Evolutionary conservation across 257 asterid genomes (phyloP).

Genomic region (Rauvolfia tetraphylla): DNA sequence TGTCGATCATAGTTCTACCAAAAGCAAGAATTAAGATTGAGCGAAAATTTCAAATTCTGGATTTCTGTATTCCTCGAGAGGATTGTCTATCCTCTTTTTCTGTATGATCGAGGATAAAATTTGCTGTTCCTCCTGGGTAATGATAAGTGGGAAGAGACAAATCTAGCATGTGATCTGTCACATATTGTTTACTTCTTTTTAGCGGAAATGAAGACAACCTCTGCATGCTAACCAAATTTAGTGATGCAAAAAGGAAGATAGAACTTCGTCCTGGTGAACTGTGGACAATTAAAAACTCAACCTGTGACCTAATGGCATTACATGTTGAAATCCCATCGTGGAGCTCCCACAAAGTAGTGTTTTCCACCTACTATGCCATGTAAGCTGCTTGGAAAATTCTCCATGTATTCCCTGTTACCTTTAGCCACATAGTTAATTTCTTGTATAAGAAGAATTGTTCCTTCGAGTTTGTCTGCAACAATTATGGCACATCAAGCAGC

Average conservation of each 20-base stretch:
- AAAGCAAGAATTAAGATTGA: background rate
- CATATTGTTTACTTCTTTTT: constrained; percentile 5
- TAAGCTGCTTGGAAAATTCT: constrained; percentile 10
- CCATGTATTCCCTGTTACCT: background rate
- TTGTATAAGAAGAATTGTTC: constrained; percentile 22
- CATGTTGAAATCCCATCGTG: constrained; percentile 27
- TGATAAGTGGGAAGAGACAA: constrained; percentile 17
- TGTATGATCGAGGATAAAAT: constrained; percentile 4
- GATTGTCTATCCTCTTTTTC: background rate
- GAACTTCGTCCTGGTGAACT: background rate
- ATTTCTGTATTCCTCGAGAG: constrained; percentile 1
- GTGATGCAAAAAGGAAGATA: constrained; percentile 21
- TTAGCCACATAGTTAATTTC: constrained; percentile 17
- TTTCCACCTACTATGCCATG: constrained; percentile 30
- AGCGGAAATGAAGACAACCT: constrained; percentile 1
- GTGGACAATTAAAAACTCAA: constrained; percentile 11
- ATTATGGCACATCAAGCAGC: constrained; percentile 15
- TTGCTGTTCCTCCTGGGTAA: background rate
- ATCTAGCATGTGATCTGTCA: background rate
- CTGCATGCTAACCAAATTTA: constrained; percentile 18
- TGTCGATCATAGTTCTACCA: background rate
- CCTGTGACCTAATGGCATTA: constrained; percentile 18
- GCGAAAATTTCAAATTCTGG: constrained; percentile 2
- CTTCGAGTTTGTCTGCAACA: background rate
- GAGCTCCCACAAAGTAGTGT: constrained; percentile 31